These are phyloP conservation scores for Trichophyton equinum DNA, from an alignment of 2,329 filamentous ascomycete genomes.

Conservation along the genomic window DNA sequence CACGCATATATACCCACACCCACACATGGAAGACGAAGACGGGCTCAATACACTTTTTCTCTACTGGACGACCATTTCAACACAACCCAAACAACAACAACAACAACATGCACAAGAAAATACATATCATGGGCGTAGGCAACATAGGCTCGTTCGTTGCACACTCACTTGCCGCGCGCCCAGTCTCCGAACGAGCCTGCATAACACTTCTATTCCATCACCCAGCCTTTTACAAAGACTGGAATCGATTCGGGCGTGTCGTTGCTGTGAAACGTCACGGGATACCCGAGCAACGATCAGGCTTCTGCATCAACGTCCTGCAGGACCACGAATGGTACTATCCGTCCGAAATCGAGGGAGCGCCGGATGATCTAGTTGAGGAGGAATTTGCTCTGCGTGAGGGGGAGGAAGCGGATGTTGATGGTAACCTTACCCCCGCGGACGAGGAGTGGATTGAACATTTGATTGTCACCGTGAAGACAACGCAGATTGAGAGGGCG, in stretches of 20 bases:
- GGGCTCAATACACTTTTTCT: not conserved
- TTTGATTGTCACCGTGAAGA: slow-evolving; percentile 68
- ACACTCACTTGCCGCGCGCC: slow-evolving; percentile 51
- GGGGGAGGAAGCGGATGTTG: not conserved
- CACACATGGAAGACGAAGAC: not conserved
- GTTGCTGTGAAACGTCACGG: slow-evolving; percentile 29
- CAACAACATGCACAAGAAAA: slow-evolving; percentile 31
- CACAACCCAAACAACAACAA: not conserved
- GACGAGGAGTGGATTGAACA: slow-evolving; percentile 50
- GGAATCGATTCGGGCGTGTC: slow-evolving; percentile 20
- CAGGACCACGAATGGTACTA: slow-evolving; percentile 24
- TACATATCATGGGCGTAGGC: slow-evolving; percentile 69
- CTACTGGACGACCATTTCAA: not conserved
- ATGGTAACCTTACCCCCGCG: not conserved
- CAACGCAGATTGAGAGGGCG: slow-evolving; percentile 53
- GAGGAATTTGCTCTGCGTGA: slow-evolving; percentile 5
- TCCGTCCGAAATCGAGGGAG: slow-evolving; percentile 15
- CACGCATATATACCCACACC: not conserved
- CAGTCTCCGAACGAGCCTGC: slow-evolving; percentile 45
- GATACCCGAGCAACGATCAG: slow-evolving; percentile 31
- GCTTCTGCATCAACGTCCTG: slow-evolving; percentile 34
- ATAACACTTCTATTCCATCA: slow-evolving; percentile 69
- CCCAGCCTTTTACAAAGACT: slow-evolving; percentile 25
- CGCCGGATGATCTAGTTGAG: not conserved
- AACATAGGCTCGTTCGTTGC: slow-evolving; percentile 73